A percentile compares a stretch with the other conserved stretches of the same genome.
phyloP scores from a whole-genome alignment of 257 asterid species.

The Ballota nigra region DNA sequence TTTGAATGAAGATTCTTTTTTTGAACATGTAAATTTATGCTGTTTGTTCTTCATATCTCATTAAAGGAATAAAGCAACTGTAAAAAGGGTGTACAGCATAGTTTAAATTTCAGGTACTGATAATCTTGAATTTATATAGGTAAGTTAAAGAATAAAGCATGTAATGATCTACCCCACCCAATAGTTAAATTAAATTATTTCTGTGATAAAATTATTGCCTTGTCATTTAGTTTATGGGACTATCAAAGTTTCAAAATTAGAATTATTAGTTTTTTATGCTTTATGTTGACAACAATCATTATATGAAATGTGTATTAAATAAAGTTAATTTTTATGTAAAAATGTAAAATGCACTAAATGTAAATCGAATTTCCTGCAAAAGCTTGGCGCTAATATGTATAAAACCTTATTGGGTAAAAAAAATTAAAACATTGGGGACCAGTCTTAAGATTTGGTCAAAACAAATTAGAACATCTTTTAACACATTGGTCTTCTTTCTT shows the following conservation, averaged over 20 bases:
- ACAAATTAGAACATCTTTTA: conserved; percentile 24
- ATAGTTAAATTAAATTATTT: background rate
- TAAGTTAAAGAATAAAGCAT: conserved; percentile 19
- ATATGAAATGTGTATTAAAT: background rate
- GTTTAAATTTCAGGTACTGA: conserved; percentile 18
- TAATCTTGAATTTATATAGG: conserved; percentile 9
- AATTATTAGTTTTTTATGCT: background rate
- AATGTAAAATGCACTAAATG: background rate
- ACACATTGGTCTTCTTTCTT: conserved; percentile 35
- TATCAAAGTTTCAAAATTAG: background rate
- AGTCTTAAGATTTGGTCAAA: conserved; percentile 20
- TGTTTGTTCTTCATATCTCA: conserved; percentile 9
- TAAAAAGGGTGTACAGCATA: conserved; percentile 12
- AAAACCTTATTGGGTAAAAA: background rate
- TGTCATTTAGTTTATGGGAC: background rate
- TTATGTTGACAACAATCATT: no score
- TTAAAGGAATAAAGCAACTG: conserved; percentile 38
- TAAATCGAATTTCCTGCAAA: background rate
- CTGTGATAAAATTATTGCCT: background rate
- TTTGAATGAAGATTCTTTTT: conserved; percentile 24
- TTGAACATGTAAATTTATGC: conserved; percentile 28
- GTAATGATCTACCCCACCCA: conserved; percentile 12
- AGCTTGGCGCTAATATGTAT: background rate
- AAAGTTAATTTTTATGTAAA: background rate
- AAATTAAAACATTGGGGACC: conserved; percentile 17